phyloP scores from a whole-genome alignment of 495 filamentous ascomycete genomes.

The Penicillium chermesinum region DNA sequence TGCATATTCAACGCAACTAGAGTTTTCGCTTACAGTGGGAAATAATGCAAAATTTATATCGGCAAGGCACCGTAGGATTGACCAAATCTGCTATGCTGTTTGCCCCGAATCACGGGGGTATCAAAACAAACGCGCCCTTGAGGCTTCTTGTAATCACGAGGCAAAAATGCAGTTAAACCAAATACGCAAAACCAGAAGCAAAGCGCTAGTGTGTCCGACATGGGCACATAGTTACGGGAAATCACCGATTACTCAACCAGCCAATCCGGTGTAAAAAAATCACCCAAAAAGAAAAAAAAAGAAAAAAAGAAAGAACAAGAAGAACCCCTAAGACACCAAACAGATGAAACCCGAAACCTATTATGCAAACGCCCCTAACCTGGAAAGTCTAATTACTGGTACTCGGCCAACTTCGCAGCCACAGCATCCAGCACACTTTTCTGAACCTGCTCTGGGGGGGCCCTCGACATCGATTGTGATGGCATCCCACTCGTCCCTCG shows the following conservation, averaged over 20 bases:
- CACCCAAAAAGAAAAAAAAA: slow-evolving; percentile 8
- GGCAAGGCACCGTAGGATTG: background rate
- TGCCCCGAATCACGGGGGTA: slow-evolving; percentile 5
- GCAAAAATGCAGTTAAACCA: background rate
- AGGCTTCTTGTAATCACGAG: background rate
- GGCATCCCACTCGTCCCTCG: slow-evolving; percentile 76
- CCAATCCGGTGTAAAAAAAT: background rate
- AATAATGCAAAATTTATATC: too few relatives aligned
- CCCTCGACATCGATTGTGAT: slow-evolving; percentile 74
- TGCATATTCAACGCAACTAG: background rate
- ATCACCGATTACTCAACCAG: background rate
- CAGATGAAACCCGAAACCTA: slow-evolving; percentile 5
- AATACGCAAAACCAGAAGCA: background rate
- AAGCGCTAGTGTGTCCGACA: background rate
- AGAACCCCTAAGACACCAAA: slow-evolving; percentile 18
- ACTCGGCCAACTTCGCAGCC: slow-evolving; percentile 29
- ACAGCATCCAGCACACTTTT: slow-evolving; percentile 56
- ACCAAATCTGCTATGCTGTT: slow-evolving; percentile 2
- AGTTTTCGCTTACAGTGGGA: too few relatives aligned
- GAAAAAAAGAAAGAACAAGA: too few relatives aligned
- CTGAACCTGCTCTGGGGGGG: slow-evolving; percentile 60
- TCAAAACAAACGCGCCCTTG: slow-evolving; percentile 7
- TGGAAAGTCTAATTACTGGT: slow-evolving; percentile 14
- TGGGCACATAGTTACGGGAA: background rate
- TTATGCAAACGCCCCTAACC: slow-evolving; percentile 7